A percentile compares a stretch with the other conserved stretches of the same genome.
These are phyloP conservation scores for Ophiostoma australiae DNA, from an alignment of 2,329 filamentous ascomycete genomes.

Conservation along the genomic window DNA sequence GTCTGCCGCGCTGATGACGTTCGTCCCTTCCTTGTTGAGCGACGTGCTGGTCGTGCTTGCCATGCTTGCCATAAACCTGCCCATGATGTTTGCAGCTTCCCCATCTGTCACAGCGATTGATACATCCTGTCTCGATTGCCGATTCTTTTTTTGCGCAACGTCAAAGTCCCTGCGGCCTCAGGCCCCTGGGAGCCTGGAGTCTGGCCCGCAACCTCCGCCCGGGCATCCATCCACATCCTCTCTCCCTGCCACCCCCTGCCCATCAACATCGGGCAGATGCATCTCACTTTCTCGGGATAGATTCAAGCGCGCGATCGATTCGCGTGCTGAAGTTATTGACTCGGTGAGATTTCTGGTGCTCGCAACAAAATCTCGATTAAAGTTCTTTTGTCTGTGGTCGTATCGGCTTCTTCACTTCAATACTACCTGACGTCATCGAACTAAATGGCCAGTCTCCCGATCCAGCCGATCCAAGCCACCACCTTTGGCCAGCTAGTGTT, in stretches of 20 bases:
- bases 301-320: neutral
- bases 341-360: neutral
- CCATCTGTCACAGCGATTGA: neutral
- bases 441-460: neutral
- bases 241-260: neutral
- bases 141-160: neutral
- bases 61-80: neutral
- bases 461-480: neutral
- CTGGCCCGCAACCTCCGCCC: neutral
- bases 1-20: slow-evolving; percentile 20
- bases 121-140: neutral
- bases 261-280: neutral
- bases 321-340: neutral
- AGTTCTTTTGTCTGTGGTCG: neutral
- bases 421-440: neutral
- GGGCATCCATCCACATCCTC: neutral
- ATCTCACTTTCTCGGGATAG: neutral
- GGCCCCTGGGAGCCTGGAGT: neutral
- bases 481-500: neutral
- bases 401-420: neutral
- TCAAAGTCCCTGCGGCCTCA: neutral
- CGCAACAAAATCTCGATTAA: neutral
- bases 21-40: slow-evolving; percentile 16
- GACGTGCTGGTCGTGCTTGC: neutral
- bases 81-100: neutral